A percentile compares a stretch with the other conserved stretches of the same genome.
phyloP scores from a whole-genome alignment of 306 rosid species.

The Ammopiptanthus mongolicus region DNA sequence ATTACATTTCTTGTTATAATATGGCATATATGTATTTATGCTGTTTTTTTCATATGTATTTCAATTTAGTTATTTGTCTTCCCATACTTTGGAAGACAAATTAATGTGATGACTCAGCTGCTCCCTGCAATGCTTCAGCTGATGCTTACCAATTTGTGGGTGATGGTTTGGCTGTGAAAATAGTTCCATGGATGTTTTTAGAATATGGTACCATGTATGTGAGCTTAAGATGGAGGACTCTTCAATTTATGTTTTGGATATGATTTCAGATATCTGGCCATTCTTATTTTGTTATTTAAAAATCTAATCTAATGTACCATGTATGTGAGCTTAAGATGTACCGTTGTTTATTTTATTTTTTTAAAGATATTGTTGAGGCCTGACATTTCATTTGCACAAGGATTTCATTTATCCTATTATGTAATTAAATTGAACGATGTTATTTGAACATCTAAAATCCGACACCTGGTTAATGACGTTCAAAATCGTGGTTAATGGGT shows the following conservation, averaged over 20 bases:
- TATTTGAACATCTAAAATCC: too few species aligned
- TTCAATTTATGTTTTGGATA: background rate
- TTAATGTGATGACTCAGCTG: background rate
- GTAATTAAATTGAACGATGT: background rate
- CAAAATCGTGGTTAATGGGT: too few species aligned
- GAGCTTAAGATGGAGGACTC: background rate
- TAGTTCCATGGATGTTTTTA: background rate
- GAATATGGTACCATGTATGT: background rate
- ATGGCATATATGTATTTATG: background rate
- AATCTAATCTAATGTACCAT: too few species aligned
- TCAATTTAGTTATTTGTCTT: too few species aligned
- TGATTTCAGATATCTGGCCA: background rate
- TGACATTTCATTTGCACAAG: background rate
- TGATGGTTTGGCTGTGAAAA: background rate
- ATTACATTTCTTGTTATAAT: background rate
- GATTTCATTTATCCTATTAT: background rate
- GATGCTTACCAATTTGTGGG: background rate
- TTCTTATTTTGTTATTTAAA: too few species aligned
- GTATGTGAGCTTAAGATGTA: too few species aligned
- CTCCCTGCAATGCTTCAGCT: background rate
- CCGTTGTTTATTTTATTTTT: background rate
- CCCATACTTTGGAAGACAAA: too few species aligned
- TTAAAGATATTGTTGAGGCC: background rate
- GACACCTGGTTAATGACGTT: too few species aligned
- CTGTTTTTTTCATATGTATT: too few species aligned